A percentile compares a stretch with the other conserved stretches of the same genome.
Evolutionary conservation across 1,284 basidiomycete species (phyloP).

Genomic region (Somion occarium): DNA sequence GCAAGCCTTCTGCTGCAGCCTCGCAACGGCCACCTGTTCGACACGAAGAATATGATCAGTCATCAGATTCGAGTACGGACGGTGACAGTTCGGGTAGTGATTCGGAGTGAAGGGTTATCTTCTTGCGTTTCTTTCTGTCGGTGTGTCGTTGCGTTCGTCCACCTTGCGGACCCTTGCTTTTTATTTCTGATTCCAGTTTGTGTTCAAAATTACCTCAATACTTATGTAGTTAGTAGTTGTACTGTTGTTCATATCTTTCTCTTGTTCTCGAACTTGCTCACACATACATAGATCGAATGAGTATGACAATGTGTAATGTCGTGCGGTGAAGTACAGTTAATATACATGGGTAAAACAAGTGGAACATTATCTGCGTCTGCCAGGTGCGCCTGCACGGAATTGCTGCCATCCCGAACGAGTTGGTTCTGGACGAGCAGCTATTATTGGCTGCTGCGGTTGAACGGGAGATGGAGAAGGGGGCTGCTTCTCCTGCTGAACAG

Average conservation of each 20-base stretch:
- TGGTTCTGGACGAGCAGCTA: slow-evolving; percentile 16
- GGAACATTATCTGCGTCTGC: slow-evolving; percentile 19
- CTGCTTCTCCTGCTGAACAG: neutral
- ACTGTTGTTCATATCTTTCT: slow-evolving; percentile 3
- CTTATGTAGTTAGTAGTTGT: slow-evolving; percentile 27
- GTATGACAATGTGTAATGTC: slow-evolving; percentile 5
- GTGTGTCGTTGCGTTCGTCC: slow-evolving; percentile 6
- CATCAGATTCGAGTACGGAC: slow-evolving; percentile 74
- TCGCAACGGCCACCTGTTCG: slow-evolving; percentile 27
- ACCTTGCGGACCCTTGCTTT: slow-evolving; percentile 16
- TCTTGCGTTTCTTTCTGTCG: slow-evolving; percentile 8
- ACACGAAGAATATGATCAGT: slow-evolving; percentile 63
- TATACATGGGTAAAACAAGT: no score
- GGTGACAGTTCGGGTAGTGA: slow-evolving; percentile 69
- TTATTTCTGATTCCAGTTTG: slow-evolving; percentile 18
- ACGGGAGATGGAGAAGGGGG: neutral
- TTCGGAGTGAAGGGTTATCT: slow-evolving; percentile 54
- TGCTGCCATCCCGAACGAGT: slow-evolving; percentile 49
- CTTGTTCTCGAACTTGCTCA: neutral
- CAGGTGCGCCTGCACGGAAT: slow-evolving; percentile 33
- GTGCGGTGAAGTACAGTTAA: neutral
- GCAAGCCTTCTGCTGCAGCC: slow-evolving; percentile 29
- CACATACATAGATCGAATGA: slow-evolving; percentile 1
- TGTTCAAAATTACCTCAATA: slow-evolving; percentile 30
- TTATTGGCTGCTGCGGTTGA: neutral